Evolutionary conservation across 179 eudicot species (phyloP).

Genomic region (Dionaea muscipula): DNA sequence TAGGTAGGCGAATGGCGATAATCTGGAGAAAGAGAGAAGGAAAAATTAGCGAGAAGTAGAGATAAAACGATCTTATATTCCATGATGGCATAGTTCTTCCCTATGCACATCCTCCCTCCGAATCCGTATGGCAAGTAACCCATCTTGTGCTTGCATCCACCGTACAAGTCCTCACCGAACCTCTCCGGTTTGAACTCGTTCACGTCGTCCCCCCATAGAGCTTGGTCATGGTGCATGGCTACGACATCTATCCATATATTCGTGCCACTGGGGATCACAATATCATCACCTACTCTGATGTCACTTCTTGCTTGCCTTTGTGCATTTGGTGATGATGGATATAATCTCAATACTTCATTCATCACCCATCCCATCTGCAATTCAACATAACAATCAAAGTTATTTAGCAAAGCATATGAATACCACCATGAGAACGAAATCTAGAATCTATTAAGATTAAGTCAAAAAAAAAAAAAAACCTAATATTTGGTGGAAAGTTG

Average conservation of each 20-base stretch:
- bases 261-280: slow-evolving; percentile 56
- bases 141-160: slow-evolving; percentile 79
- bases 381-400: too few species aligned
- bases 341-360: slow-evolving; percentile 63
- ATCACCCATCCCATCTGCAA: slow-evolving; percentile 96
- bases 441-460: too few species aligned
- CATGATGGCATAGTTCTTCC: slow-evolving; percentile 50
- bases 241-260: slow-evolving; percentile 90
- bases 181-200: slow-evolving; percentile 73
- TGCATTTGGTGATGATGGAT: slow-evolving; percentile 77
- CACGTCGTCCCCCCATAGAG: slow-evolving; percentile 67
- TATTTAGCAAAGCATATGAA: too few species aligned
- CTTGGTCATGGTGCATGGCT: slow-evolving; percentile 67
- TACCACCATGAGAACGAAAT: too few species aligned
- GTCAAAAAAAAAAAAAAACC: too few species aligned
- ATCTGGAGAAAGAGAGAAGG: slow-evolving; percentile 50
- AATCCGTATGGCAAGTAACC: slow-evolving; percentile 87
- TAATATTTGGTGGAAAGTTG: too few species aligned
- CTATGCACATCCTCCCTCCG: slow-evolving; percentile 95
- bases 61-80: slow-evolving; percentile 71
- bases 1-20: slow-evolving; percentile 54
- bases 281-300: slow-evolving; percentile 38
- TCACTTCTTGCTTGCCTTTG: slow-evolving; percentile 75
- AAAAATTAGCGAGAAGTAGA: slow-evolving; percentile 39
- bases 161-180: slow-evolving; percentile 43